These are phyloP conservation scores for Coniferiporia weirii DNA, from an alignment of 1,284 basidiomycete genomes.

Conservation along the genomic window DNA sequence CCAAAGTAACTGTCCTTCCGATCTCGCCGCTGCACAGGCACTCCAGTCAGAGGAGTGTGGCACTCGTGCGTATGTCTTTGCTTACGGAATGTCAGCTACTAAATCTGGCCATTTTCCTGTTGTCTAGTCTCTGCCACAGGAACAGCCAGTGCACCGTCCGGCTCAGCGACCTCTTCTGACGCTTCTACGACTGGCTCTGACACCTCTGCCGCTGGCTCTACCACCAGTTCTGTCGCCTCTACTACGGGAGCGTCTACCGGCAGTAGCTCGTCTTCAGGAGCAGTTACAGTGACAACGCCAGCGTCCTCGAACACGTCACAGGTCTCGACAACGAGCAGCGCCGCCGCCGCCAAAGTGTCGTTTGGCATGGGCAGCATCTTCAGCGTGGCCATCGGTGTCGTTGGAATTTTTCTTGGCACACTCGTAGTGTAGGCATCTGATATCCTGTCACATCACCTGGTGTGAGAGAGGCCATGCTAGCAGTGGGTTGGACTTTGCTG, in stretches of 20 bases:
- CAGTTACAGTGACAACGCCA: not conserved
- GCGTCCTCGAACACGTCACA: not conserved
- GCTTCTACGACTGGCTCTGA: not conserved
- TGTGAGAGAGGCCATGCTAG: no score
- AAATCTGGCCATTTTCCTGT: not conserved
- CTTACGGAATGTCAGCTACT: not conserved
- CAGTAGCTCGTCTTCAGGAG: no score
- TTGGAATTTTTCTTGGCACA: not conserved
- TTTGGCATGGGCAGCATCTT: not conserved
- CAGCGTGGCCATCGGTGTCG: not conserved
- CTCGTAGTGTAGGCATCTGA: not conserved
- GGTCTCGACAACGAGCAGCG: not conserved
- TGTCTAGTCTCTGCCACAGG: not conserved
- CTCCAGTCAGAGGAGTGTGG: conserved; percentile 25
- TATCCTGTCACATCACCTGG: no score
- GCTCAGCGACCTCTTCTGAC: not conserved
- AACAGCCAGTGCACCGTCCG: no score
- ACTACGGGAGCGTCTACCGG: not conserved
- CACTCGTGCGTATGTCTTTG: conserved; percentile 8
- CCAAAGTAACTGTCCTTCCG: conserved; percentile 26
- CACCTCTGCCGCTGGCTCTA: not conserved
- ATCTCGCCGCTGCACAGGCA: conserved; percentile 22
- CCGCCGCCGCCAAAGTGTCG: not conserved
- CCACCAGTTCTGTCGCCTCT: not conserved
- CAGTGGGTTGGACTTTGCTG: no score